Evolutionary conservation across 495 filamentous ascomycete genomes (phyloP).

Genomic region (Aspergillus olivimuriae): DNA sequence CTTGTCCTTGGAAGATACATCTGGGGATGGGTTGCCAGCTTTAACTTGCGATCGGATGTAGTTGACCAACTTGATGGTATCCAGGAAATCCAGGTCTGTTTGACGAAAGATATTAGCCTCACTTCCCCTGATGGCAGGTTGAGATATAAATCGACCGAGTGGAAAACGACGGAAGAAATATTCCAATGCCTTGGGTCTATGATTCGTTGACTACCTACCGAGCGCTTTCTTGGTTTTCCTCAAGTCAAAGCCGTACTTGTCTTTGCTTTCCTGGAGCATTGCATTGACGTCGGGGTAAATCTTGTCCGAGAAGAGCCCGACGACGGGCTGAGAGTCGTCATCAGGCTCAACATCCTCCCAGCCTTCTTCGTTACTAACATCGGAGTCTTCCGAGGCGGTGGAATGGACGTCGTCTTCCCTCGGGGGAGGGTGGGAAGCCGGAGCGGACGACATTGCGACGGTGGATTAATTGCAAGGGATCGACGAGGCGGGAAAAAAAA

Average conservation of each 20-base stretch:
- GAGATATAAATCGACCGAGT: constrained; percentile 7
- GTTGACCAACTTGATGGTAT: constrained; percentile 78
- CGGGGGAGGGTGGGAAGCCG: constrained; percentile 13
- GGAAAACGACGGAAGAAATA: constrained; percentile 6
- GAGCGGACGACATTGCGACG: constrained; percentile 26
- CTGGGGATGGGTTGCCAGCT: constrained; percentile 43
- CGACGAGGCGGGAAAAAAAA: too few species aligned
- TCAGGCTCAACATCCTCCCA: constrained; percentile 79
- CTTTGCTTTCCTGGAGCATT: constrained; percentile 69
- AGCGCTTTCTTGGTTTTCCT: constrained; percentile 55
- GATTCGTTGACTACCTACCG: constrained; percentile 38
- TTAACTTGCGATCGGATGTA: constrained; percentile 58
- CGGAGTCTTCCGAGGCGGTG: constrained; percentile 37
- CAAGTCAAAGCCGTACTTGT: constrained; percentile 70
- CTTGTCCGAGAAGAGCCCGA: constrained; percentile 65
- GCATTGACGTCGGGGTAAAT: constrained; percentile 56
- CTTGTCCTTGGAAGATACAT: constrained; percentile 48
- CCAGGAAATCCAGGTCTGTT: constrained; percentile 72
- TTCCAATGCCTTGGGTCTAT: constrained; percentile 4
- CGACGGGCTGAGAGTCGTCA: constrained; percentile 55
- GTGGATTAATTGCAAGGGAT: constrained; percentile 13
- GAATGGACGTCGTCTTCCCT: constrained; percentile 29
- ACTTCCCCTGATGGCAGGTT: too few species aligned
- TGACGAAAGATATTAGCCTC: constrained; percentile 6
- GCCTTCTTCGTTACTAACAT: constrained; percentile 54